phyloP scores from a whole-genome alignment of 2,329 filamentous ascomycete genomes.

The Penicillium hesseltinei region DNA sequence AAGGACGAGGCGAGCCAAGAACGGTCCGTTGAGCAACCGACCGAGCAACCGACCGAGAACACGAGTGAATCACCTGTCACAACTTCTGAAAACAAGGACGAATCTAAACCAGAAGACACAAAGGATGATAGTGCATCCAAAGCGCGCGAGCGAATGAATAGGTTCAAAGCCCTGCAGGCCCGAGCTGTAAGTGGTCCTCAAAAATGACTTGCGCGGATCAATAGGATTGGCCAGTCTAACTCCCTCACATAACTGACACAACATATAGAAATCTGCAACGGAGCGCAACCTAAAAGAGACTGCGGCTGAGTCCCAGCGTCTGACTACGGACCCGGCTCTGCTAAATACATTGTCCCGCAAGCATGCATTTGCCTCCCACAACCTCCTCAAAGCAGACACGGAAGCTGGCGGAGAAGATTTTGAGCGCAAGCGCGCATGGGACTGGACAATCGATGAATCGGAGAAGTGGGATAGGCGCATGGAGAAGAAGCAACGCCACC shows the following conservation, averaged over 20 bases:
- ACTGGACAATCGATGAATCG: constrained; percentile 94
- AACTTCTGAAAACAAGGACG: constrained; percentile 7
- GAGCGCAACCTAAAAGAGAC: constrained; percentile 75
- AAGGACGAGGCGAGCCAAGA: constrained; percentile 13
- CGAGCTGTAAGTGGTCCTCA: constrained; percentile 56
- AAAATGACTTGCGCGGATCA: not conserved
- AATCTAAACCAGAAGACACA: constrained; percentile 8
- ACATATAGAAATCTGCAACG: constrained; percentile 40
- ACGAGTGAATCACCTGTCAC: constrained; percentile 8
- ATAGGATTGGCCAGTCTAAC: not conserved
- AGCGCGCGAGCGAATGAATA: constrained; percentile 65
- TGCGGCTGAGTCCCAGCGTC: constrained; percentile 75
- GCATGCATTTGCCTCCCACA: constrained; percentile 84
- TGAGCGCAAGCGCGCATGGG: constrained; percentile 96
- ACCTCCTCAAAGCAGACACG: constrained; percentile 87
- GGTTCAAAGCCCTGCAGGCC: constrained; percentile 84
- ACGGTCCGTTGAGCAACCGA: constrained; percentile 10
- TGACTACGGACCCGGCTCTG: constrained; percentile 72
- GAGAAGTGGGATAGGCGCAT: constrained; percentile 91
- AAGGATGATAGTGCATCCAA: constrained; percentile 31
- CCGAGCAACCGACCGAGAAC: constrained; percentile 14
- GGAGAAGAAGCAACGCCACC: constrained; percentile 76
- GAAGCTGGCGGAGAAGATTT: constrained; percentile 86
- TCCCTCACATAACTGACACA: constrained; percentile 20
- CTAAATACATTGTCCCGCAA: constrained; percentile 78